Evolutionary conservation across 352 stramenopile genomes (phyloP), one percentile per base, ranked within the genome.

Genomic region (Peronospora destructor): DNA sequence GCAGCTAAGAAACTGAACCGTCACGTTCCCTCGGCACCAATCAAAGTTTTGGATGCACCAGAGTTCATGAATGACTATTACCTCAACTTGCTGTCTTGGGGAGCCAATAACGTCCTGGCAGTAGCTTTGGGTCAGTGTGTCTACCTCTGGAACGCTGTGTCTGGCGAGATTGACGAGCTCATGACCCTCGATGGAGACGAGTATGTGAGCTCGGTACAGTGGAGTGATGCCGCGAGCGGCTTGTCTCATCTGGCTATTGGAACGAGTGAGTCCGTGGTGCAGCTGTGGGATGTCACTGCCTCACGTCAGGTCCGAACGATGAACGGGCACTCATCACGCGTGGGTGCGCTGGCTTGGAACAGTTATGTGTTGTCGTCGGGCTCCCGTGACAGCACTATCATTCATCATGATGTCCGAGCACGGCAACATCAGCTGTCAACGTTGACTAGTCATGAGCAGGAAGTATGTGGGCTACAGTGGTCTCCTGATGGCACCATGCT

Each of bases 21-120:
- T 21, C 91, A 98, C 43, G 97, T 99, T 49, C 94, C 97, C 8
- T 98, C 94, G 11, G 92, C 95, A 10, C 96, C 96, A 10, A 91
- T 90, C 52, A 94, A 97, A 38, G 51, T 99, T 41, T 69, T 99
- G 33, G 96, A 99, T 71, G 96, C 96, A 23, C 97, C 97, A 0
- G 95, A 98, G 62, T 70, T 99, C 21, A 85, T 98, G 56, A 97
- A 99, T 68, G 96, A 99, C 66, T 99, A 99, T 78, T 98, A 99
- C 66, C 74, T 99, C 19, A 99, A 99, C 64, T 79, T 99, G 37
- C 67, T 99, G 7, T 97, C 93, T 34, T 99, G 97, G 97, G 92
- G 94, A 45, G 66, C 82, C 37, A 97, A 90, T 64, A 98, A 99
- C 66, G 66, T 98, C 38, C 69, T 99, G 19, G 96, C 96, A 2